These are phyloP conservation scores for Solidago caesia DNA, from an alignment of 129 eudicot genomes.

Conservation along the genomic window DNA sequence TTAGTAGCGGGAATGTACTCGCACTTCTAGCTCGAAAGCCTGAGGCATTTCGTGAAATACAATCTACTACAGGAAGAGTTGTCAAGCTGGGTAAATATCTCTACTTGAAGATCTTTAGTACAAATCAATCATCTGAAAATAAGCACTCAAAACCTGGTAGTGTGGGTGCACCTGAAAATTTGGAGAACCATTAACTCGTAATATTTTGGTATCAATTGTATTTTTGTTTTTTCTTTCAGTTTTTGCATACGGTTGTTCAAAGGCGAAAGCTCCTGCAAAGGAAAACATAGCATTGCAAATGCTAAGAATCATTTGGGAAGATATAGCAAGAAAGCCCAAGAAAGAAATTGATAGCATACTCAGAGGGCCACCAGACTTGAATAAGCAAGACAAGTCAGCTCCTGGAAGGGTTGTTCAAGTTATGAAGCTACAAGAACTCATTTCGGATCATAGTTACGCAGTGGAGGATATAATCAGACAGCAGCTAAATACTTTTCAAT, in stretches of 20 bases:
- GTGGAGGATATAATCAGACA: neutral
- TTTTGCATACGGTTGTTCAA: neutral
- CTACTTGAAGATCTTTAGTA: neutral
- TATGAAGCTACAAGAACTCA: neutral
- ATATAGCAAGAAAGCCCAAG: neutral
- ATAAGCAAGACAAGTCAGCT: neutral
- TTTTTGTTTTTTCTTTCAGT: neutral
- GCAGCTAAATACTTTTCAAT: neutral
- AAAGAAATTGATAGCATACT: neutral
- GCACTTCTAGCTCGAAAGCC: slow-evolving; percentile 9
- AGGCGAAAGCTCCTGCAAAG: neutral
- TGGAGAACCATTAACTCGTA: too few species aligned
- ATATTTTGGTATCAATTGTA: neutral
- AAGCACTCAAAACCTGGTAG: too few species aligned
- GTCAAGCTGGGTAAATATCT: neutral
- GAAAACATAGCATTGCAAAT: neutral
- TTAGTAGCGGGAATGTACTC: slow-evolving; percentile 17
- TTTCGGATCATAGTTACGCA: slow-evolving; percentile 5
- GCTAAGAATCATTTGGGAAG: neutral
- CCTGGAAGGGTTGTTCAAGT: neutral
- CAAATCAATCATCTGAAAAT: neutral
- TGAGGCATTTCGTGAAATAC: neutral
- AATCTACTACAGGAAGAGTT: neutral
- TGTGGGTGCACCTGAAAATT: too few species aligned
- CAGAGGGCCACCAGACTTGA: neutral